Conservation (phyloP, 306 rosid species). For the Carpinus fangiana region DNA sequence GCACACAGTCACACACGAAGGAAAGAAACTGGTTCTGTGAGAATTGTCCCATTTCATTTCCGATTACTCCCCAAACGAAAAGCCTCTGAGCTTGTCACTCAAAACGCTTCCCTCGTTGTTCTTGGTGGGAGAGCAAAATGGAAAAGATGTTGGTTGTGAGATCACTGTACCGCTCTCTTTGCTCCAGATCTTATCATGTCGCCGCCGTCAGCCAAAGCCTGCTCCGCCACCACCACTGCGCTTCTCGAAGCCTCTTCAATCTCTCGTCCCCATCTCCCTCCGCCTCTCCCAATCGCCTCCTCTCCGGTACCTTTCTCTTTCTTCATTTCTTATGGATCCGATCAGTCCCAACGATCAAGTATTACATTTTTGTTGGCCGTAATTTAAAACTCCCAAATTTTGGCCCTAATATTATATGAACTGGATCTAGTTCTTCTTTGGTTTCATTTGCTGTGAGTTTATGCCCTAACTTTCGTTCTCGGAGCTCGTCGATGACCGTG, state of each 20-base stretch:
- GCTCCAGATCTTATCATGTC: conserved; percentile 54
- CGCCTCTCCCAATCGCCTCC: conserved; percentile 14
- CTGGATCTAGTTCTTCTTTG: background rate
- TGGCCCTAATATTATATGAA: background rate
- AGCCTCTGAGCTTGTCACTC: background rate
- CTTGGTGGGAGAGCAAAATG: conserved; percentile 27
- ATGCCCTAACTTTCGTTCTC: background rate
- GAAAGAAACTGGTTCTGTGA: background rate
- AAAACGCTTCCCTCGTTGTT: background rate
- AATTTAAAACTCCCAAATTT: background rate
- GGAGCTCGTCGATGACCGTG: background rate
- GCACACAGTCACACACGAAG: too few species aligned
- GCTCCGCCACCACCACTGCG: conserved; percentile 21
- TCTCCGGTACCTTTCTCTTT: conserved; percentile 34
- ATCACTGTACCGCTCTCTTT: conserved; percentile 60
- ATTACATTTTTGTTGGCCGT: background rate
- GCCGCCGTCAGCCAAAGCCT: conserved; percentile 31
- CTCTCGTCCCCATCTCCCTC: conserved; percentile 32
- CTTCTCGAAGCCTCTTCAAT: conserved; percentile 33
- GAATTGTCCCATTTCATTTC: background rate
- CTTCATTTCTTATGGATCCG: background rate
- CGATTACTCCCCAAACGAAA: background rate
- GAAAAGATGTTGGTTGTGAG: conserved; percentile 60
- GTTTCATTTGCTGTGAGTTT: background rate
- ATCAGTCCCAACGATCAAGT: background rate